Conservation (phyloP, 2,329 filamentous ascomycete species). For the Apiospora malaysiana region DNA sequence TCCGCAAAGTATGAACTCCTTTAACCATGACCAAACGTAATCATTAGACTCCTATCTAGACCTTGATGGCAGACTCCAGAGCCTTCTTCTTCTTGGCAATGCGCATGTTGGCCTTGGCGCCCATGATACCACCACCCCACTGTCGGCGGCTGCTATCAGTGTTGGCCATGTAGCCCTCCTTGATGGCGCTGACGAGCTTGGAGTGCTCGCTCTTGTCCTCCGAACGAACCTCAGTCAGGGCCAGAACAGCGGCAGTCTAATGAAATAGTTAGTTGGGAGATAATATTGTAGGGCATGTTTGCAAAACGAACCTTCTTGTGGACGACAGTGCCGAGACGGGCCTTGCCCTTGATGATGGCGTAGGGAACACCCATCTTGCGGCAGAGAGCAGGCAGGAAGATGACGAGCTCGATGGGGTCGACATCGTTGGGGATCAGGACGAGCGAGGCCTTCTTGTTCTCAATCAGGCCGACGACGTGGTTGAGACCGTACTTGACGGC, state of each 20-base stretch:
- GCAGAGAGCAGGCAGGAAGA: constrained; percentile 98
- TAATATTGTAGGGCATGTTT: constrained; percentile 17
- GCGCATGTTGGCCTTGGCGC: constrained; percentile 85
- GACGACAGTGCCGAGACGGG: constrained; percentile 95
- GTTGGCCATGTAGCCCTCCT: constrained; percentile 98
- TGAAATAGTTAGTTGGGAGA: constrained; percentile 38
- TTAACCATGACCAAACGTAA: constrained; percentile 36
- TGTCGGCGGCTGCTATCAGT: constrained; percentile 88
- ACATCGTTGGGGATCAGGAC: constrained; percentile 99
- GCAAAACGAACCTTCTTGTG: constrained; percentile 88
- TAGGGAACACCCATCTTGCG: constrained; percentile 99
- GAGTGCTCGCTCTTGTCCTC: constrained; percentile 99
- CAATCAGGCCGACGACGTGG: constrained; percentile 95
- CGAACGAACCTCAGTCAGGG: constrained; percentile 92
- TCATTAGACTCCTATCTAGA: constrained; percentile 60
- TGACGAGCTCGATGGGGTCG: constrained; percentile 98
- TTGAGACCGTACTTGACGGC: constrained; percentile 99
- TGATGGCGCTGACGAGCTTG: constrained; percentile 95
- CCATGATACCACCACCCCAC: constrained; percentile 99
- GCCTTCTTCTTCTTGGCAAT: constrained; percentile 92
- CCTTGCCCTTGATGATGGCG: constrained; percentile 99
- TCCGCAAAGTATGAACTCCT: constrained; percentile 38
- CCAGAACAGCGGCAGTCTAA: constrained; percentile 92
- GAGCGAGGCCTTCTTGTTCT: constrained; percentile 99
- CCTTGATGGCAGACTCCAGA: constrained; percentile 93